Conservation (phyloP, 1,284 basidiomycete species). For the Laetiporus sulphureus region DNA sequence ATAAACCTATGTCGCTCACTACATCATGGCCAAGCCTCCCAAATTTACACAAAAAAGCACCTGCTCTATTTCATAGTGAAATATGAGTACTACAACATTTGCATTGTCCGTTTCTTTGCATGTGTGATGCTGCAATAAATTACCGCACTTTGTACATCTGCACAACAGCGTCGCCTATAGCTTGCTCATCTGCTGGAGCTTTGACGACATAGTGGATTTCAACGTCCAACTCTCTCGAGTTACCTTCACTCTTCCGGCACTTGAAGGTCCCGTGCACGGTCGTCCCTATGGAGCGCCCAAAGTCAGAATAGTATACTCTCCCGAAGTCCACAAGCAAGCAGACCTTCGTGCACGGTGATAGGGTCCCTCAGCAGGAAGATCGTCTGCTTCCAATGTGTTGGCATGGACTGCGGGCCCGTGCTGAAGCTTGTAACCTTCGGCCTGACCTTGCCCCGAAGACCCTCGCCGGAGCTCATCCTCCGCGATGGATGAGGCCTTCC, state of each 20-base stretch:
- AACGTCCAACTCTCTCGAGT: slow-evolving; percentile 85
- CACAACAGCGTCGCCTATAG: slow-evolving; percentile 42
- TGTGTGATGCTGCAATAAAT: background rate
- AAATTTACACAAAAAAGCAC: no score
- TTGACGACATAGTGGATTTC: slow-evolving; percentile 82
- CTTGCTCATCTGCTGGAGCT: slow-evolving; percentile 22
- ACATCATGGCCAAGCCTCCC: no score
- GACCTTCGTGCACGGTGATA: slow-evolving; percentile 68
- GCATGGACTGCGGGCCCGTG: slow-evolving; percentile 80
- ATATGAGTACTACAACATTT: no score
- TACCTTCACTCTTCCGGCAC: slow-evolving; percentile 76
- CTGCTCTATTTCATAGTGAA: no score
- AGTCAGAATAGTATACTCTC: background rate
- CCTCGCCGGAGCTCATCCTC: slow-evolving; percentile 29
- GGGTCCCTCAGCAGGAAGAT: slow-evolving; percentile 83
- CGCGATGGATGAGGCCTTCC: slow-evolving; percentile 49
- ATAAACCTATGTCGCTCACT: no score
- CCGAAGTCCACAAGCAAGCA: slow-evolving; percentile 17
- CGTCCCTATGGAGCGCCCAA: slow-evolving; percentile 43
- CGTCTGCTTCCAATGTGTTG: slow-evolving; percentile 99
- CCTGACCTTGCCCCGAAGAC: slow-evolving; percentile 31
- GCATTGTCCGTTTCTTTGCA: no score
- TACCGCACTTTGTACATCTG: slow-evolving; percentile 76
- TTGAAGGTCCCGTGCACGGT: slow-evolving; percentile 77
- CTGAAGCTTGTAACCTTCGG: slow-evolving; percentile 77